Percentiles rank a stretch among this genome's conserved stretches.
Evolutionary conservation across 1,284 basidiomycete genomes (phyloP).

Genomic region (Cryptococcus jaspeensis): DNA sequence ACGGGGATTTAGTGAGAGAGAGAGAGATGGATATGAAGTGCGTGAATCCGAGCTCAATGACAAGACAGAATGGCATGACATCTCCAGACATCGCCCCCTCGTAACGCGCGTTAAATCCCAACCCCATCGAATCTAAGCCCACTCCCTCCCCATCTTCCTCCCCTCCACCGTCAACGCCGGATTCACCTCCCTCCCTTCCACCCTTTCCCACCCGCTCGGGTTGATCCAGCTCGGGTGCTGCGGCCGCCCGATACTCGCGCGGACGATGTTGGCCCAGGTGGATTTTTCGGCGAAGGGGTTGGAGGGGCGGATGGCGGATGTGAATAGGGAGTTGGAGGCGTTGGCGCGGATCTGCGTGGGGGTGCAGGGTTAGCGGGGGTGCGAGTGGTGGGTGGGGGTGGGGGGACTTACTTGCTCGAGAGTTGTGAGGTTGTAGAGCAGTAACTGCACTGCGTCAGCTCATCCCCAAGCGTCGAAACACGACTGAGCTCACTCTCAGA

Average conservation of each 20-base stretch:
- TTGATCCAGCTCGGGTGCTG: constrained; percentile 50
- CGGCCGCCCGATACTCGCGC: constrained; percentile 46
- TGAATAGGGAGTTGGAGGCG: constrained; percentile 34
- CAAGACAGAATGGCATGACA: too few species aligned
- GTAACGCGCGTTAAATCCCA: too few species aligned
- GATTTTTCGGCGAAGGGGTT: constrained; percentile 47
- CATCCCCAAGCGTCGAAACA: neutral
- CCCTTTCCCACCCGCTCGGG: constrained; percentile 33
- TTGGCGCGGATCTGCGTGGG: constrained; percentile 44
- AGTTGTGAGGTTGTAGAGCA: constrained; percentile 81
- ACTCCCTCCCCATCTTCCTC: neutral
- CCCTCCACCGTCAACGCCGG: constrained; percentile 31
- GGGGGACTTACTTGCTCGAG: constrained; percentile 75
- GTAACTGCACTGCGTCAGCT: constrained; percentile 56
- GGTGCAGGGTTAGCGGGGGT: neutral
- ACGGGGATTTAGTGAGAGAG: too few species aligned
- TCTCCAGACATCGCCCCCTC: too few species aligned
- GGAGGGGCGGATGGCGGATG: constrained; percentile 32
- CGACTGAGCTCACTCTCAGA: constrained; percentile 62
- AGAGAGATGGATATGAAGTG: too few species aligned
- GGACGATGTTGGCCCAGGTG: constrained; percentile 38
- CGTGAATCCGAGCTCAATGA: too few species aligned
- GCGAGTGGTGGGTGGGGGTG: neutral
- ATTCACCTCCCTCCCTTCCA: constrained; percentile 40
- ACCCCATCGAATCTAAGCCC: neutral